Base-by-base conservation (phyloP, 768 basidiomycete species). In the Bullera alba region DNA sequence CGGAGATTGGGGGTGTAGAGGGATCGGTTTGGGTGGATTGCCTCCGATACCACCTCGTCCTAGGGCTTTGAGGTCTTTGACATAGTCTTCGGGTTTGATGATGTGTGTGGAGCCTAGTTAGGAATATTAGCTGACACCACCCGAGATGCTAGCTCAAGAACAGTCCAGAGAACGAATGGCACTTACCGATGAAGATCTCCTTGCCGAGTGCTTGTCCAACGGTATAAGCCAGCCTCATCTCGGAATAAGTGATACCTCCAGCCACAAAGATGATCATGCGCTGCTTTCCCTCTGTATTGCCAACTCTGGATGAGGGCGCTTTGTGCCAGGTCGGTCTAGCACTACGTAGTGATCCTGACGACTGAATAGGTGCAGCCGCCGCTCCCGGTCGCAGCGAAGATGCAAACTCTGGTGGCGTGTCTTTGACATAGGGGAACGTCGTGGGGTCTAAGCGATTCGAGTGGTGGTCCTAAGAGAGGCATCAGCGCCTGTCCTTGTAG, bases 211-310 rank as follows among this genome's bases (percentile, higher is more conserved):
- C 69, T 41, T 76, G 77, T 2, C 88, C 85, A 15, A 93, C 76
- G 43, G 83, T 78, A 66, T 96, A 97, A 39, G 81, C 84, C 63
- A 90, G 82, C 53, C 93, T 79, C 73, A 92, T 84, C 73, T 99
- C 95, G 0, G 91, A 93, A 69, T 90, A 91, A 1, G 95, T 92
- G 80, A 92, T 83, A 2, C 95, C 95, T 29, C 95, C 95, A 14
- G 87, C 86, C 21, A 96, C 77, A 72, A 97, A 97, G 16, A 96
- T 80, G 29, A 99, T 77, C 14, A 95, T 63, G 25, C 93, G 79
- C 71, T 88, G 85, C 51, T 62, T 70, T 2, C 72, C 70, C 44
- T 76, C 75, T 25, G 79, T 77, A 29, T 83, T 76, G 25, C 63
- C 63, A 36, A 62, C 46, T 2, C 70, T 36, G 3, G 63, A 61